phyloP scores from a whole-genome alignment of 129 eudicot species.

The Flaveria linearis region DNA sequence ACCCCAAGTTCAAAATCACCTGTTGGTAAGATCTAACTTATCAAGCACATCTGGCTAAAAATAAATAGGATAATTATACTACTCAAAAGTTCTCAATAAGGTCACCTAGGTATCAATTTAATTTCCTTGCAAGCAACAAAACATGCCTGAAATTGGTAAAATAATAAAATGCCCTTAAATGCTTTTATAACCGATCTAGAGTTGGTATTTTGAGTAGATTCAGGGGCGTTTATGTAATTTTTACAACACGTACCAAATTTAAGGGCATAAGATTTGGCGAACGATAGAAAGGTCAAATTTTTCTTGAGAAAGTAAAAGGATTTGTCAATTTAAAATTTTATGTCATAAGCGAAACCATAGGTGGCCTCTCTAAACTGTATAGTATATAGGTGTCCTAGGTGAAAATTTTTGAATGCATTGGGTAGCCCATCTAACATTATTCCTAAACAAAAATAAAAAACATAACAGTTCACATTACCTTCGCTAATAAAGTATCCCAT shows the following conservation, averaged over 20 bases:
- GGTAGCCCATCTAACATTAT: not conserved
- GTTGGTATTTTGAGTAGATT: not conserved
- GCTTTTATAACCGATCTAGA: not conserved
- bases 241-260: not conserved
- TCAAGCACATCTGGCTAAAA: slow-evolving; percentile 1
- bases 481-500: slow-evolving; percentile 94
- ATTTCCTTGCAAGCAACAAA: not conserved
- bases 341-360: not conserved
- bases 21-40: slow-evolving; percentile 21
- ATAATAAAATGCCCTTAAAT: slow-evolving; percentile 1
- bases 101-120: not conserved
- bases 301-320: too few species aligned
- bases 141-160: not conserved
- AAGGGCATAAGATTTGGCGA: too few species aligned
- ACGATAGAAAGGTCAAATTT: too few species aligned
- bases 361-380: not conserved
- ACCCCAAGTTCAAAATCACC: slow-evolving; percentile 83
- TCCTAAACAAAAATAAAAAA: not conserved
- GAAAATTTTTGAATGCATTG: not conserved
- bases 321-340: too few species aligned
- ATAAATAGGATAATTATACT: not conserved
- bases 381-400: not conserved
- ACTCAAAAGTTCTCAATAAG: too few species aligned
- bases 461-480: slow-evolving; percentile 43
- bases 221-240: not conserved